Percentiles rank a stretch among this genome's conserved stretches.
Evolutionary conservation across 176 grass and related monocot genomes (phyloP).

Genomic region (Hordeum marinum): DNA sequence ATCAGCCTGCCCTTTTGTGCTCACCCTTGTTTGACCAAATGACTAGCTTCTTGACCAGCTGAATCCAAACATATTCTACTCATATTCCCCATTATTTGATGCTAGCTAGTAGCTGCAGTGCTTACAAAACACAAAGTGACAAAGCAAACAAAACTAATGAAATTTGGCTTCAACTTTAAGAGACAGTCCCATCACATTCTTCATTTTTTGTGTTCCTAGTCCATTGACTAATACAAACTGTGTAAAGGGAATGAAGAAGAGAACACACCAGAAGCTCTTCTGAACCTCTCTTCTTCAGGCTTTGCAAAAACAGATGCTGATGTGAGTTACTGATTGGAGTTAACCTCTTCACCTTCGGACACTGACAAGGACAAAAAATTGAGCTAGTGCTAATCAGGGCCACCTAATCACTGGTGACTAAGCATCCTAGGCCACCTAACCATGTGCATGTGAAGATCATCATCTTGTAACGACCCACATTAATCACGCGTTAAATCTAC

Average conservation of each 20-base stretch:
- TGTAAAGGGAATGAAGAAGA: neutral
- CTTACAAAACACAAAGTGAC: constrained; percentile 38
- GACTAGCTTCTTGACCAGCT: constrained; percentile 33
- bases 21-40: constrained; percentile 47
- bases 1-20: constrained; percentile 32
- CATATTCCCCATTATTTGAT: neutral
- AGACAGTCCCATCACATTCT: constrained; percentile 28
- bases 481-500: constrained; percentile 50
- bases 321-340: neutral
- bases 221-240: constrained; percentile 15
- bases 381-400: neutral
- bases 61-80: constrained; percentile 24
- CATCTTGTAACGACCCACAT: constrained; percentile 35
- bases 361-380: constrained; percentile 32
- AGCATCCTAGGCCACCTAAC: constrained; percentile 40
- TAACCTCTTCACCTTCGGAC: neutral
- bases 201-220: constrained; percentile 1
- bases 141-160: constrained; percentile 24
- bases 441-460: constrained; percentile 25
- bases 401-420: constrained; percentile 10
- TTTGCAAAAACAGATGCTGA: constrained; percentile 9
- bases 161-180: constrained; percentile 26
- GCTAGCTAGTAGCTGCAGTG: neutral
- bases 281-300: neutral
- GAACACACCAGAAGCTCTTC: neutral